Conservation (phyloP, 805 yeast species). For the Yarrowia yakushimensis region DNA sequence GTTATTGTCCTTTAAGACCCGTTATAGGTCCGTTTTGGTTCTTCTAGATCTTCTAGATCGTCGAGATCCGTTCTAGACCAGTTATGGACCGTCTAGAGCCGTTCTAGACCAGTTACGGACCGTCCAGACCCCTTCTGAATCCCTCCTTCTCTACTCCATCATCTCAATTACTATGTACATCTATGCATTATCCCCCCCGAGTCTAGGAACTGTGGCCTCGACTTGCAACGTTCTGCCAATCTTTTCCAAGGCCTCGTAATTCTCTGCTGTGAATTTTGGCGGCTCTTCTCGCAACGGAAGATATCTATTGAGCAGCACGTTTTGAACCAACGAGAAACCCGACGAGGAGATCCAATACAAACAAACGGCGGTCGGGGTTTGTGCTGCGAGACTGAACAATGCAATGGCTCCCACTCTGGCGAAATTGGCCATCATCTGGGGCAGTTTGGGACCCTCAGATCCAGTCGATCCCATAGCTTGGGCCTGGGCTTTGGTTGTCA, state of each 20-base stretch:
- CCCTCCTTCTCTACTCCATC: not conserved
- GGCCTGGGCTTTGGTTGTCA: slow-evolving; percentile 56
- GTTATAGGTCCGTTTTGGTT: too few relatives aligned
- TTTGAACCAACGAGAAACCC: slow-evolving; percentile 69
- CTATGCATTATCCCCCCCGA: not conserved
- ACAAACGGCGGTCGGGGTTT: slow-evolving; percentile 78
- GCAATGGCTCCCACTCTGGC: slow-evolving; percentile 74
- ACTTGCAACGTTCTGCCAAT: not conserved
- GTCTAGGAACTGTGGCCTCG: not conserved
- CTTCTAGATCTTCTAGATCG: too few relatives aligned
- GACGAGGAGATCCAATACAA: slow-evolving; percentile 92
- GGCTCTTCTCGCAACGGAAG: slow-evolving; percentile 51
- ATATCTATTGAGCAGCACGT: slow-evolving; percentile 60
- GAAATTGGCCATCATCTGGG: slow-evolving; percentile 51
- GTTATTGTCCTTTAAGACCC: too few relatives aligned
- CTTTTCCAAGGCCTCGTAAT: slow-evolving; percentile 13
- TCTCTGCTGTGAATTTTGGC: not conserved
- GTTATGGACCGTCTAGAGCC: too few relatives aligned
- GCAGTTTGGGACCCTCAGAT: slow-evolving; percentile 35
- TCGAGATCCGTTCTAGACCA: too few relatives aligned
- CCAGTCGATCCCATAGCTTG: slow-evolving; percentile 33
- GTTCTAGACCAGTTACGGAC: too few relatives aligned
- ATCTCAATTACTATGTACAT: too few relatives aligned
- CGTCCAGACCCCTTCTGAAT: too few relatives aligned
- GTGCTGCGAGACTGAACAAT: slow-evolving; percentile 78